phyloP scores from a whole-genome alignment of 1,284 basidiomycete species.

The Sporisorium sorghi region DNA sequence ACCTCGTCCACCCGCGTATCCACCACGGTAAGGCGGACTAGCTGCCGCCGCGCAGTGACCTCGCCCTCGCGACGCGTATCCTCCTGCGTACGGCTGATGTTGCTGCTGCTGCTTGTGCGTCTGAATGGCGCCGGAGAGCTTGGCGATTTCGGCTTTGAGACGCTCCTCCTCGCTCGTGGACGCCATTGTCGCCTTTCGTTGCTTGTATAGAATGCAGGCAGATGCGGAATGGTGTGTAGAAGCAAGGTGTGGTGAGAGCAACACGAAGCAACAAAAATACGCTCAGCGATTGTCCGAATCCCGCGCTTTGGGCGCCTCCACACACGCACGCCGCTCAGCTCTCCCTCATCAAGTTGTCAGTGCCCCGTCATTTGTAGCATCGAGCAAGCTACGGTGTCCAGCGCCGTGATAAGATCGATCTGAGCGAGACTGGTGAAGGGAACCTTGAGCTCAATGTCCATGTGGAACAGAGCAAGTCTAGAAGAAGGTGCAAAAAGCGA shows the following conservation, averaged over 20 bases:
- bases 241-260: constrained; percentile 4
- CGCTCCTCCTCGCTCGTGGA: constrained; percentile 52
- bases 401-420: no score
- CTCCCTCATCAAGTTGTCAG: no score
- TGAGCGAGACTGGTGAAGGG: no score
- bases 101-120: constrained; percentile 45
- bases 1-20: constrained; percentile 15
- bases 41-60: constrained; percentile 10
- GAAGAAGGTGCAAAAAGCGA: no score
- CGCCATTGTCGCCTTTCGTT: constrained; percentile 9
- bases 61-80: constrained; percentile 21
- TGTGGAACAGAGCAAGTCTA: no score
- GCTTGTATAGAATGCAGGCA: neutral
- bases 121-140: constrained; percentile 63
- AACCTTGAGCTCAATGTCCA: no score
- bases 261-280: constrained; percentile 1
- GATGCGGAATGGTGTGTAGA: neutral
- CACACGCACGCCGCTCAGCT: no score
- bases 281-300: constrained; percentile 12
- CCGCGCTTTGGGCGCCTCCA: constrained; percentile 25
- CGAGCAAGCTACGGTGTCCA: no score
- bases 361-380: no score
- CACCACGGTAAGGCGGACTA: constrained; percentile 24
- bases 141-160: constrained; percentile 62
- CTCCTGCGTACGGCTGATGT: constrained; percentile 12